Evolutionary conservation across 257 asterid species (phyloP), one percentile per base, ranked within the genome.

Genomic region (Craterostigma plantagineum): DNA sequence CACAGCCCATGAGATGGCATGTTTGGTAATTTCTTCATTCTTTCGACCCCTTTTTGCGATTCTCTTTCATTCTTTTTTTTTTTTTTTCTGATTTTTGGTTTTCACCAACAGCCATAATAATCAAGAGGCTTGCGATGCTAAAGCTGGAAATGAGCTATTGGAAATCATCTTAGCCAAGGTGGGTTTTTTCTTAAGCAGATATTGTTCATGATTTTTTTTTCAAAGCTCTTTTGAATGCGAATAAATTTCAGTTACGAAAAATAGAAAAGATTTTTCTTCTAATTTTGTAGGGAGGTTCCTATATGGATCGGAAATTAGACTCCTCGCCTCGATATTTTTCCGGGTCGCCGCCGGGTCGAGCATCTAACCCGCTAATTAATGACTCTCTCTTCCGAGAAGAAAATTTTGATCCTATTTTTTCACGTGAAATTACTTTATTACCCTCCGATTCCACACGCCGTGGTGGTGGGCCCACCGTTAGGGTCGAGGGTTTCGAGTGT

Each of bases 271-370:
- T 23, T 23, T 23, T 23, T 23, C 30, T 23, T 23, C 3, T 7
- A 52, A n/a, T 16, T 52, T 35, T 12, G 27, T 69, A 82, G 97
- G 90, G 92, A 52, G 67, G 70, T 64, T 48, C 46, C 34, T 64
- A 68, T 35, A 14, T 51, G 2, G 93, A 78, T 18, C 95, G 30
- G 30, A 23, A 71, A 51, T 36, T 90, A 59, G 74, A 90, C 77
- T 82, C 97, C 71, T 93, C 95, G 87, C 49, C 34, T 17, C 95
- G 93, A 36, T 87, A 73, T 87, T 87, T 81, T 76, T 46, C 72
- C 2, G 97, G 97, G 95, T 87, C 97, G 13, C 97, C 97, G 77
- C 97, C 97, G 72, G 68, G 85, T 58, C 74, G 97, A 79, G 95
- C 74, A 18, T 81, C 97, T 79, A 87, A 87, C 92, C 97, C 97